Percentiles rank a stretch among this genome's conserved stretches.
Evolutionary conservation across 108 stramenopile species (phyloP).

Genomic region (Seminavis robusta): DNA sequence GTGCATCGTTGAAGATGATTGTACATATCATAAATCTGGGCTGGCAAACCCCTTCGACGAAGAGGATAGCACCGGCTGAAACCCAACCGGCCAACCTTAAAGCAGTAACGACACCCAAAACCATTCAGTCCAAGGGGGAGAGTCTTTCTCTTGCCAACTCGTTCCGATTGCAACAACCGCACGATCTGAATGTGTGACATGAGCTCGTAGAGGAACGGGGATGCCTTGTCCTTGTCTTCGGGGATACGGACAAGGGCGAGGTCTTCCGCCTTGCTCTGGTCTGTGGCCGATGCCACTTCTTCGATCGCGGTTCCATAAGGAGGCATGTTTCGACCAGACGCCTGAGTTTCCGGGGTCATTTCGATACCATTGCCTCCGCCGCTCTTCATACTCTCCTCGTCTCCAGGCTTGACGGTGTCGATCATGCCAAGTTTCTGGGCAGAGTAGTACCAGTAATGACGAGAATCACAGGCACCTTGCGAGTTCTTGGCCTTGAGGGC

Average conservation of each 20-base stretch:
- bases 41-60: constrained; percentile 32
- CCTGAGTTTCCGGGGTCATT: background rate
- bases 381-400: background rate
- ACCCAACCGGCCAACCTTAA: constrained; percentile 11
- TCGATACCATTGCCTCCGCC: constrained; percentile 19
- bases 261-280: background rate
- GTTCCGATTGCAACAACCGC: constrained; percentile 16
- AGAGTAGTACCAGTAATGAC: constrained; percentile 35
- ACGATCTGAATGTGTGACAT: constrained; percentile 28
- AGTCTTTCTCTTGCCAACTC: constrained; percentile 26
- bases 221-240: constrained; percentile 12
- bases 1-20: constrained; percentile 39
- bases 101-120: constrained; percentile 36
- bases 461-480: constrained; percentile 42
- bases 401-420: constrained; percentile 29
- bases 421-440: constrained; percentile 37
- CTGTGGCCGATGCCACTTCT: too few relatives aligned
- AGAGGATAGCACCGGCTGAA: constrained; percentile 36
- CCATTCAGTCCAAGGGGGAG: constrained; percentile 35
- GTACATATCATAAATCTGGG: constrained; percentile 32
- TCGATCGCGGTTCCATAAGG: background rate
- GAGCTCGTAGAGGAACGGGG: constrained; percentile 30
- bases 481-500: constrained; percentile 27
- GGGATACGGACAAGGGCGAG: constrained; percentile 11
- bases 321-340: background rate